Conservation (phyloP, 139 green algal genomes). For the Mesostigma viride region DNA sequence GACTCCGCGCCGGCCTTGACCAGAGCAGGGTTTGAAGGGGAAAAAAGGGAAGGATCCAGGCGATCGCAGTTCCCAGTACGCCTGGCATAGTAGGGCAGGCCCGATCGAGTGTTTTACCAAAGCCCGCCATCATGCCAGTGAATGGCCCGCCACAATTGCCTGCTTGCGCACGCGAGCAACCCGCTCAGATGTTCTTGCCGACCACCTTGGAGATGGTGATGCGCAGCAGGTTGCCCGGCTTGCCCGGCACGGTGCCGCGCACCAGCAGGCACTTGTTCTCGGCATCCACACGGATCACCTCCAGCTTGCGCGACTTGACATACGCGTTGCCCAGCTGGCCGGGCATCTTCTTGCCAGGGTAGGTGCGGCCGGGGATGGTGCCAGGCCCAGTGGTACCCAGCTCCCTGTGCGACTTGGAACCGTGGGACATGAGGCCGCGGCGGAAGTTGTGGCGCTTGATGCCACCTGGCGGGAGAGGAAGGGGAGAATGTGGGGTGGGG, state of each 20-base stretch:
- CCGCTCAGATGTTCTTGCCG: slow-evolving; percentile 41
- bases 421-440: slow-evolving; percentile 93
- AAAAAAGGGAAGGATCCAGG: too few species aligned
- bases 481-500: background rate
- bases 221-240: slow-evolving; percentile 82
- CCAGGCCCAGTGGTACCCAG: slow-evolving; percentile 82
- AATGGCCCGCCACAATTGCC: too few species aligned
- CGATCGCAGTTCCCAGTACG: too few species aligned
- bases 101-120: too few species aligned
- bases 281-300: slow-evolving; percentile 68
- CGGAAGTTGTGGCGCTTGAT: slow-evolving; percentile 91
- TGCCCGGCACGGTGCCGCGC: slow-evolving; percentile 85
- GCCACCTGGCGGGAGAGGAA: slow-evolving; percentile 44
- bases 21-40: too few species aligned
- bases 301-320: slow-evolving; percentile 65
- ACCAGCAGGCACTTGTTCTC: slow-evolving; percentile 79
- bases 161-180: too few species aligned
- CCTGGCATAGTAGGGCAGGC: too few species aligned
- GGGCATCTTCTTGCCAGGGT: slow-evolving; percentile 88
- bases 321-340: slow-evolving; percentile 81
- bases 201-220: slow-evolving; percentile 68
- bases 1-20: too few species aligned
- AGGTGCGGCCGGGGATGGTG: slow-evolving; percentile 79
- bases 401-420: slow-evolving; percentile 89
- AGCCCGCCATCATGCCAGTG: too few species aligned